phyloP scores from a whole-genome alignment of 1,139 yeast species.

The Debaryomycetaceae sp. region DNA sequence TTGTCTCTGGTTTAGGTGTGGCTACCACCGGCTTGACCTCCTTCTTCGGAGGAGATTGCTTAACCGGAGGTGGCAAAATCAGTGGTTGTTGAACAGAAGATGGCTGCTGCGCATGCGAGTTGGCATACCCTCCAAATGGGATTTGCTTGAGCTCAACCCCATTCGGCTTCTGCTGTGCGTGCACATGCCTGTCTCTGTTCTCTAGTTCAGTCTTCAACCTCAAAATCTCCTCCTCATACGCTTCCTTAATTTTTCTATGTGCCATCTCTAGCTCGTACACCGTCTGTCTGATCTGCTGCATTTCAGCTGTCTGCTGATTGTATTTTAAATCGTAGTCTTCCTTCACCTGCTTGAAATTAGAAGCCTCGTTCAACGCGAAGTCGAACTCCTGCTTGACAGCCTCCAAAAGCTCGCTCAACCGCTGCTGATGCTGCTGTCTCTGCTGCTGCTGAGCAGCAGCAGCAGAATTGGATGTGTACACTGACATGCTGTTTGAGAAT shows the following conservation, averaged over 20 bases:
- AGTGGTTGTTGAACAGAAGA: constrained; percentile 9
- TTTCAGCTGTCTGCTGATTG: constrained; percentile 89
- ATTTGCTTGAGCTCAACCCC: constrained; percentile 9
- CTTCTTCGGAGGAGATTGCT: constrained; percentile 13
- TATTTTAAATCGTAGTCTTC: constrained; percentile 91
- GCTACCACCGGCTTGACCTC: constrained; percentile 12
- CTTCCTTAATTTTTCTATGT: constrained; percentile 92
- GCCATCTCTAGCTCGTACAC: constrained; percentile 93
- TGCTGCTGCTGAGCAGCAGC: constrained; percentile 31
- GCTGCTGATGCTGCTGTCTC: constrained; percentile 49
- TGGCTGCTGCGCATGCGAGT: constrained; percentile 16
- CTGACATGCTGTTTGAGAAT: constrained; percentile 25
- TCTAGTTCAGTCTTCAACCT: constrained; percentile 85
- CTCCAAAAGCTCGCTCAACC: constrained; percentile 76
- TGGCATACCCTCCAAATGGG: constrained; percentile 13
- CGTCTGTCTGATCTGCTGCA: constrained; percentile 91
- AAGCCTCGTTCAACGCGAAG: constrained; percentile 80
- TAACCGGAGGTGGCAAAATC: constrained; percentile 16
- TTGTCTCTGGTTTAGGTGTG: constrained; percentile 9
- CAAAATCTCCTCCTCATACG: constrained; percentile 89
- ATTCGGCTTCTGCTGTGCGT: constrained; percentile 18
- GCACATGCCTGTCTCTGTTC: constrained; percentile 57
- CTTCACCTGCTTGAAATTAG: constrained; percentile 83
- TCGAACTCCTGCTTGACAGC: constrained; percentile 93
- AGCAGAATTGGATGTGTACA: constrained; percentile 34